phyloP scores from a whole-genome alignment of 768 basidiomycete genomes.

The Phylloporus scabripes region DNA sequence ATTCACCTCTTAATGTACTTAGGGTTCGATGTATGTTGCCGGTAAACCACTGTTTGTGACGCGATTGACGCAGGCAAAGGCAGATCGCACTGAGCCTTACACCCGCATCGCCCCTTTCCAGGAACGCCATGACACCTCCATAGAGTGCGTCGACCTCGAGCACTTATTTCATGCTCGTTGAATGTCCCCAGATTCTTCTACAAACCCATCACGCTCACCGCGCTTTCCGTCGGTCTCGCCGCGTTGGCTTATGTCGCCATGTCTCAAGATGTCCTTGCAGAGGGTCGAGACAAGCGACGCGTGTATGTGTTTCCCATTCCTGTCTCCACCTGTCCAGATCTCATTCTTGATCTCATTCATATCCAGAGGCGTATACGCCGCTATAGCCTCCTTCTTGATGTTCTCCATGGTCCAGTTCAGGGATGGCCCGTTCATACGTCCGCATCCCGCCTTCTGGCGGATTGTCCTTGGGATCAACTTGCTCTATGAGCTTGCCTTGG shows the following conservation, averaged over 20 bases:
- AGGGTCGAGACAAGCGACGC: slow-evolving; percentile 75
- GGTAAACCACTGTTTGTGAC: slow-evolving; percentile 3
- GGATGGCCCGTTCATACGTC: slow-evolving; percentile 84
- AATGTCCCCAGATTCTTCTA: slow-evolving; percentile 70
- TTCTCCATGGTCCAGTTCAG: slow-evolving; percentile 88
- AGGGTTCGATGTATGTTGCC: slow-evolving; percentile 80
- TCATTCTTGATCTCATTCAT: slow-evolving; percentile 13
- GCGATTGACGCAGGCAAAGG: slow-evolving; percentile 39
- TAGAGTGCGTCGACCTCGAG: slow-evolving; percentile 51
- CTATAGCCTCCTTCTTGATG: slow-evolving; percentile 64
- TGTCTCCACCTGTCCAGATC: background rate
- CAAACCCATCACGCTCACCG: slow-evolving; percentile 75
- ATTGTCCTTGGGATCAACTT: slow-evolving; percentile 74
- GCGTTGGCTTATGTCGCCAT: slow-evolving; percentile 77
- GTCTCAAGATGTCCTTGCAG: slow-evolving; percentile 77
- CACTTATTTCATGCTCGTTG: background rate
- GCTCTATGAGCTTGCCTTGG: slow-evolving; percentile 75
- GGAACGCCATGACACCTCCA: slow-evolving; percentile 73
- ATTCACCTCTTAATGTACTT: slow-evolving; percentile 8
- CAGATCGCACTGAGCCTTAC: slow-evolving; percentile 78
- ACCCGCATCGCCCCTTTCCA: slow-evolving; percentile 81
- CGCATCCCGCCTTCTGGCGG: slow-evolving; percentile 86
- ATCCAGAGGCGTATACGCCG: slow-evolving; percentile 69
- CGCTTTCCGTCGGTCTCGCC: slow-evolving; percentile 59
- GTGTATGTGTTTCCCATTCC: slow-evolving; percentile 46